A percentile compares a stretch with the other conserved stretches of the same genome.
Conservation (phyloP, 2,329 filamentous ascomycete species). For the Neofusicoccum kwambonambiense region DNA sequence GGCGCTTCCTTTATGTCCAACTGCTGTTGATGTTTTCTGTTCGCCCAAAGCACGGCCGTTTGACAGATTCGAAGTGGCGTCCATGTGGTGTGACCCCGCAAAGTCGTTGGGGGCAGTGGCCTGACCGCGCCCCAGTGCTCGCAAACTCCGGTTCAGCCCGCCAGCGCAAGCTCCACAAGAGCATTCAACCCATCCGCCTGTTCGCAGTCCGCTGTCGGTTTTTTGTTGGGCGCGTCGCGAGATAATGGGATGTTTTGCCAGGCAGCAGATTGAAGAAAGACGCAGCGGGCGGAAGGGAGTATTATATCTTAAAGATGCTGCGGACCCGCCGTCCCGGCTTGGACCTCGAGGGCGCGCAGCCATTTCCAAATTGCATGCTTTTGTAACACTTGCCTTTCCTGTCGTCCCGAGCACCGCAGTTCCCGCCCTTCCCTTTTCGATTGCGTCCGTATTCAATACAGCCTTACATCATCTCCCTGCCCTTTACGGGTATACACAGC, state of each 20-base stretch:
- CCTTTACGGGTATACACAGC: not conserved
- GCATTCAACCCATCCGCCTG: not conserved
- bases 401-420: not conserved
- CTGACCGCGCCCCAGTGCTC: slow-evolving; percentile 1
- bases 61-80: not conserved
- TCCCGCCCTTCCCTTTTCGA: not conserved
- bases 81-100: slow-evolving; percentile 9
- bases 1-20: no score
- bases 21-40: not conserved
- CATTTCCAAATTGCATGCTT: not conserved
- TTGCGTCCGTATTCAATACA: not conserved
- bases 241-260: not conserved
- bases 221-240: slow-evolving; percentile 13
- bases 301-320: not conserved
- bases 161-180: not conserved
- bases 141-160: not conserved
- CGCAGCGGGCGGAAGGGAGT: not conserved
- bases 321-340: not conserved
- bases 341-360: not conserved
- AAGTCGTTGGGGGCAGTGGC: slow-evolving; percentile 11
- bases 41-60: not conserved
- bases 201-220: not conserved
- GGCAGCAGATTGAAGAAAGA: not conserved
- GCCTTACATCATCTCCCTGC: not conserved
- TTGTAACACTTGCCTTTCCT: not conserved